Conservation (phyloP, 495 filamentous ascomycete species). For the Penicillium coffeae region DNA sequence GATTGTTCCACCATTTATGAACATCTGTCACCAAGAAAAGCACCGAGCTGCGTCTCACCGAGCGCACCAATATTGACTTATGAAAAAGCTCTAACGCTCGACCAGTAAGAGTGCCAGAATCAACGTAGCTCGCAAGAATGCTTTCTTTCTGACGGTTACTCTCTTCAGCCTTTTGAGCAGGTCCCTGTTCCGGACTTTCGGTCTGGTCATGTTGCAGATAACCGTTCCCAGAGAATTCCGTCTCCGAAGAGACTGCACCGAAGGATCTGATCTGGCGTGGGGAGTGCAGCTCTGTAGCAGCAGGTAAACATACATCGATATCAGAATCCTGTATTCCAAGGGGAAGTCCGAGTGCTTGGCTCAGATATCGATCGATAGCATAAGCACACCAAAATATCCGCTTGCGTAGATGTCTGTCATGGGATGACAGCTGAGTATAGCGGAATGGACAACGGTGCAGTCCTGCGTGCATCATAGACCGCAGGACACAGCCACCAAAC, state of each 20-base stretch:
- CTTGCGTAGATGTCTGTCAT: constrained; percentile 40
- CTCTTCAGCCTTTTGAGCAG: neutral
- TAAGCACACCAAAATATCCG: constrained; percentile 52
- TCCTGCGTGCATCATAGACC: constrained; percentile 40
- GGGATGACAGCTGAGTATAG: constrained; percentile 36
- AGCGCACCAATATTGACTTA: constrained; percentile 38
- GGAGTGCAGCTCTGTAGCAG: constrained; percentile 27
- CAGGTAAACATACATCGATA: constrained; percentile 38
- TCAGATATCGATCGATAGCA: constrained; percentile 46
- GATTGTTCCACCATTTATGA: constrained; percentile 44
- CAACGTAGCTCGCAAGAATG: constrained; percentile 36
- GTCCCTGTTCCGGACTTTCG: neutral
- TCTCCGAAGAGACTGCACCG: neutral
- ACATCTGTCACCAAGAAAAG: constrained; percentile 39
- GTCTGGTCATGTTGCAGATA: neutral
- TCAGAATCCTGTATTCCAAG: constrained; percentile 43
- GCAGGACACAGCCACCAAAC: constrained; percentile 36
- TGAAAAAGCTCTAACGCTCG: constrained; percentile 40
- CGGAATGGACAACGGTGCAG: constrained; percentile 43
- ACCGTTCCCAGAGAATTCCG: neutral
- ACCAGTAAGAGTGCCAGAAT: constrained; percentile 38
- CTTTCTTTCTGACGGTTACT: constrained; percentile 18
- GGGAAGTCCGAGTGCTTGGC: constrained; percentile 43
- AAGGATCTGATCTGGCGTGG: constrained; percentile 10
- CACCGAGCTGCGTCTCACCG: constrained; percentile 31